Conservation (phyloP, 2,329 filamentous ascomycete species). For the Fusarium virguliforme region DNA sequence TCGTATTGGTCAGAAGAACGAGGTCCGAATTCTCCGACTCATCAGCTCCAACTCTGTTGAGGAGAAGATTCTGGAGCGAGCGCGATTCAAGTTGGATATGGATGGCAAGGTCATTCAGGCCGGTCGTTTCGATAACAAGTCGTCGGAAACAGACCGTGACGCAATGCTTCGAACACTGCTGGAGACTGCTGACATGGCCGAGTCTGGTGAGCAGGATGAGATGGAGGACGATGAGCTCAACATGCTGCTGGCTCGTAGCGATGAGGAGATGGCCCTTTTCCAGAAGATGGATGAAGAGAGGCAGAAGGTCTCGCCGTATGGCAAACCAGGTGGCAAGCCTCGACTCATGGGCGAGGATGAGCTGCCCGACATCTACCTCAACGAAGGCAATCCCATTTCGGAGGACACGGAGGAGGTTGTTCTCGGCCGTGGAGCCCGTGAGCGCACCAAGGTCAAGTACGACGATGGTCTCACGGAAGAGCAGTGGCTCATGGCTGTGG, state of each 20-base stretch:
- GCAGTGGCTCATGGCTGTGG: slow-evolving; percentile 98
- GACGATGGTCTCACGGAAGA: slow-evolving; percentile 98
- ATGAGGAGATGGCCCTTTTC: slow-evolving; percentile 84
- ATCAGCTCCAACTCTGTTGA: slow-evolving; percentile 98
- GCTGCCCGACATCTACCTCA: slow-evolving; percentile 93
- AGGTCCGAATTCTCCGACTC: slow-evolving; percentile 94
- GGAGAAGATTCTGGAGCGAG: slow-evolving; percentile 97
- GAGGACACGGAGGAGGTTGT: slow-evolving; percentile 85
- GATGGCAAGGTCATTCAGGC: slow-evolving; percentile 99
- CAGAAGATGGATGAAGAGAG: slow-evolving; percentile 87
- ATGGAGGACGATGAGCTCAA: slow-evolving; percentile 99
- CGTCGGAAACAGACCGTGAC: slow-evolving; percentile 97
- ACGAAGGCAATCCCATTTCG: slow-evolving; percentile 84
- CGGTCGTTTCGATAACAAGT: slow-evolving; percentile 99
- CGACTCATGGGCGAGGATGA: slow-evolving; percentile 91
- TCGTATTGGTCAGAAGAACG: slow-evolving; percentile 99
- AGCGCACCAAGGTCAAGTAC: slow-evolving; percentile 94
- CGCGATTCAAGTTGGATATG: slow-evolving; percentile 98
- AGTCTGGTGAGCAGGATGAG: slow-evolving; percentile 86
- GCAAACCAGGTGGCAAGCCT: slow-evolving; percentile 77
- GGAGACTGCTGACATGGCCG: slow-evolving; percentile 83
- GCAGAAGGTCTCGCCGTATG: slow-evolving; percentile 77
- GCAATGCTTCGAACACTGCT: slow-evolving; percentile 95
- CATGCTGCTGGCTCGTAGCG: slow-evolving; percentile 90
- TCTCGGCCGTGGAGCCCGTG: slow-evolving; percentile 90